Evolutionary conservation across 2,329 filamentous ascomycete genomes (phyloP), one percentile per base, ranked within the genome.

Genomic region (Colletotrichum gloeosporioides): DNA sequence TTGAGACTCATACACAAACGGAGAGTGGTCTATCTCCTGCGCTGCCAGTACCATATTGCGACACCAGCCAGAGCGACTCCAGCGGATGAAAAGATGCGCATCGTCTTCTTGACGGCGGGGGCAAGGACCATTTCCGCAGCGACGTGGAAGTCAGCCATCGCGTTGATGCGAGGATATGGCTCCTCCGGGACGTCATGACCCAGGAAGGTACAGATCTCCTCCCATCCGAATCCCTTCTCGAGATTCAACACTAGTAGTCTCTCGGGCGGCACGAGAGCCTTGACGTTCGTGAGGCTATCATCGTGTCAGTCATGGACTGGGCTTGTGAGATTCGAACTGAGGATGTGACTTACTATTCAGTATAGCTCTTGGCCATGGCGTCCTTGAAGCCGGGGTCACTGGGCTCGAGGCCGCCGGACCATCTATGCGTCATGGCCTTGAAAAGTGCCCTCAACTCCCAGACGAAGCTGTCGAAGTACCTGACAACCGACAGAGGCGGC

Each of bases 201-300:
- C 2, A 85, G 73, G 65, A 83, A 83, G 3, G 81, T 80, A 53
- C 84, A 85, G 3, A 85, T 82, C 53, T 85, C 75, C 69, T 85
- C 83, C 84, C 84, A 85, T 5, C 83, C 83, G 12, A 84, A 83
- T 0, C 81, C 83, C 39, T 84, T 81, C 71, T 85, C 83, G 2
- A 85, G 78, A 49, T 79, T 82, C 49, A 81, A 77, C 6, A 79
- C 76, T n/a, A 83, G 78, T 27, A 85, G 75, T 36, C 79, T 78
- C 18, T 82, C 80, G 6, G 78, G 66, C 1, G 83, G 83, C 25
- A 82, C 77, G 1, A 69, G 57, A 10, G 81, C 57, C 18, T 70
- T 77, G 65, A 81, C 82, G 6, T 78, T 80, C 32, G 77, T 55
- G 27, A 76, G 10, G 78, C 63, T 80, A 65, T 25, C 75, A 25